Evolutionary conservation across 371 early-diverging fungal genomes (phyloP), one percentile per base, ranked within the genome.

Genomic region (Mucor piriformis): DNA sequence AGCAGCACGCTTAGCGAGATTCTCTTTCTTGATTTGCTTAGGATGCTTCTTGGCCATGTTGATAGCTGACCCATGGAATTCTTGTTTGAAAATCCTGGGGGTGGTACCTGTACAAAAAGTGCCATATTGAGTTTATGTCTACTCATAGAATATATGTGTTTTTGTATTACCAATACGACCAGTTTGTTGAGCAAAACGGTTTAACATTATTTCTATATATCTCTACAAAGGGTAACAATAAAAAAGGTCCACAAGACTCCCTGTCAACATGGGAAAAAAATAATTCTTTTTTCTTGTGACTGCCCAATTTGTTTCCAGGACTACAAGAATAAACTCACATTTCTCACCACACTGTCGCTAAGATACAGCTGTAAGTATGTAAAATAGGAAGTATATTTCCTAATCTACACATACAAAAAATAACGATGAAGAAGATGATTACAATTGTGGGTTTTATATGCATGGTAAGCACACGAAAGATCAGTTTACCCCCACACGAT

Each of bases 1-100:
- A 18, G 69, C 67, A 24, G 76, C 76, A 34, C 76, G 70, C 57
- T 75, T 81, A 12, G 73, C 76, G 34, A 81, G 56, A 58, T 81
- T 81, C 33, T 81, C 78, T 54, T 81, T 81, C 50, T 72, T 81
- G 47, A 81, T 69, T 61, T 81, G 81, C 50, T 76, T 76, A 21
- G 81, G 81, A 53, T 81, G 81, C 53, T 75, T 77, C 57, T 76
- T 77, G 25, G 76, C 81, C 35, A 59, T 70, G 23, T 59, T 42
- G 20, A 50, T 49, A 16, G 74, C 73, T 15, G 78, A 72, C 25
- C 59, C 66, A 57, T 81, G 81, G 64, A 81, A 77, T 6, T 53
- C 66, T 29, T 63, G 60, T 25, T 63, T 61, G n/a, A 63, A 57
- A 38, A 67, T 38, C 52, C 40, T 33, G 43, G 61, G 52, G 49